Conservation (phyloP, 176 grass and related monocot genomes). For the Calamus simplicifolius region DNA sequence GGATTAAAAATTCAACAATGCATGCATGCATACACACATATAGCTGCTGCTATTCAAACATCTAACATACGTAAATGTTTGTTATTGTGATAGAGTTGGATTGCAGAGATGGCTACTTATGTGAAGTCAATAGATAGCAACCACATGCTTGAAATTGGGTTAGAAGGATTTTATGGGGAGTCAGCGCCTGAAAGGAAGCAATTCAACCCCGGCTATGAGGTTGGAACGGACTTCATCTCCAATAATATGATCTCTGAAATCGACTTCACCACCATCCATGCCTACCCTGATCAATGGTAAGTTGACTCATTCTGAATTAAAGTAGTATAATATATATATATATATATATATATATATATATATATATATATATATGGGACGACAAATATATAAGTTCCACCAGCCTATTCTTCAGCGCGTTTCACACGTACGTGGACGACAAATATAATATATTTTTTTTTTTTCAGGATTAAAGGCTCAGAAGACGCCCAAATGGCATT, state of each 20-base stretch:
- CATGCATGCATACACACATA: no score
- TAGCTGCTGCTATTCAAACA: background rate
- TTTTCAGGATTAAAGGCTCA: slow-evolving; percentile 31
- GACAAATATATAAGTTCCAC: background rate
- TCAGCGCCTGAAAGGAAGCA: slow-evolving; percentile 42
- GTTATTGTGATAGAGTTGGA: slow-evolving; percentile 38
- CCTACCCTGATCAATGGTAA: slow-evolving; percentile 79
- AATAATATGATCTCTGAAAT: slow-evolving; percentile 39
- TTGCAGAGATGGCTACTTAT: slow-evolving; percentile 71
- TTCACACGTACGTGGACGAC: no score
- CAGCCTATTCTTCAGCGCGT: no score
- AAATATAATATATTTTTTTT: no score
- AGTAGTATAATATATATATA: no score
- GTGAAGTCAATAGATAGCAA: slow-evolving; percentile 46
- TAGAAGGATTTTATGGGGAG: slow-evolving; percentile 79
- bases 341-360: no score
- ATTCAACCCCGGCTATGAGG: slow-evolving; percentile 43
- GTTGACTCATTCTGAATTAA: no score
- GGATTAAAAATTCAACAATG: no score
- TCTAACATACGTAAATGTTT: no score
- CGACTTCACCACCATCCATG: slow-evolving; percentile 84
- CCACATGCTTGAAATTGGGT: slow-evolving; percentile 60
- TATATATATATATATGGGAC: no score
- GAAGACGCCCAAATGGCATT: slow-evolving; percentile 41
- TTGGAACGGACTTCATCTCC: slow-evolving; percentile 53